Conservation (phyloP, 352 stramenopile species). For the Phytophthora europaea region DNA sequence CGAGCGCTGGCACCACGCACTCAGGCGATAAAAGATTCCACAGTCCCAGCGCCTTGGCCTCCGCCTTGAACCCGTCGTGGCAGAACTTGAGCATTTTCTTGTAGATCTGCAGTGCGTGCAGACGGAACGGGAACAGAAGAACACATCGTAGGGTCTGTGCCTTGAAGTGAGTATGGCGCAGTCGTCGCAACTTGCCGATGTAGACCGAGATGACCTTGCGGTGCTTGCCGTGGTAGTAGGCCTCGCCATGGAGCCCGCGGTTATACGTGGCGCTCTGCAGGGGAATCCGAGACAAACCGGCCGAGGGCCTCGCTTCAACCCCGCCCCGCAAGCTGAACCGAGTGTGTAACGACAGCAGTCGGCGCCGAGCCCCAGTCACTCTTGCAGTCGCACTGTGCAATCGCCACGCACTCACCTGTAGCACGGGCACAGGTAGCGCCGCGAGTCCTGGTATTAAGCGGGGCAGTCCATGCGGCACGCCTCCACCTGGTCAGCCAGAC, state of each 20-base stretch:
- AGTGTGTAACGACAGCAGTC: conserved; percentile 26
- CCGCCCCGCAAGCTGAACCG: conserved; percentile 15
- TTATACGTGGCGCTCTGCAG: conserved; percentile 89
- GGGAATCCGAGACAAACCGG: conserved; percentile 40
- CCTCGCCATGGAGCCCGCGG: conserved; percentile 81
- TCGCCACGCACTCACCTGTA: conserved; percentile 57
- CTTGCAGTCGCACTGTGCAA: neutral
- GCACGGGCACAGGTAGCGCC: conserved; percentile 70
- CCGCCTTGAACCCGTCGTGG: conserved; percentile 89
- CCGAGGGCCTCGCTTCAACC: conserved; percentile 23
- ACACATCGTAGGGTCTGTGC: too few relatives aligned
- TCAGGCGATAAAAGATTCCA: conserved; percentile 97
- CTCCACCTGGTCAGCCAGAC: conserved; percentile 51
- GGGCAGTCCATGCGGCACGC: conserved; percentile 63
- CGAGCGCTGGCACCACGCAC: conserved; percentile 55
- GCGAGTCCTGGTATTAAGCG: conserved; percentile 65
- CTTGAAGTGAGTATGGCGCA: too few relatives aligned
- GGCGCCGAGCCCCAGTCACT: neutral
- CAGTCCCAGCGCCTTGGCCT: conserved; percentile 92
- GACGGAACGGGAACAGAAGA: conserved; percentile 80
- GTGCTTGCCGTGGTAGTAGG: conserved; percentile 92
- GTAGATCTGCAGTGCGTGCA: conserved; percentile 83
- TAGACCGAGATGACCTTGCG: conserved; percentile 89
- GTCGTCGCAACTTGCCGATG: conserved; percentile 87
- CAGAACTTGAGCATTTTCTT: conserved; percentile 91